Base-by-base conservation (phyloP, 805 yeast genomes). In the Cyberlindnera japonica region DNA sequence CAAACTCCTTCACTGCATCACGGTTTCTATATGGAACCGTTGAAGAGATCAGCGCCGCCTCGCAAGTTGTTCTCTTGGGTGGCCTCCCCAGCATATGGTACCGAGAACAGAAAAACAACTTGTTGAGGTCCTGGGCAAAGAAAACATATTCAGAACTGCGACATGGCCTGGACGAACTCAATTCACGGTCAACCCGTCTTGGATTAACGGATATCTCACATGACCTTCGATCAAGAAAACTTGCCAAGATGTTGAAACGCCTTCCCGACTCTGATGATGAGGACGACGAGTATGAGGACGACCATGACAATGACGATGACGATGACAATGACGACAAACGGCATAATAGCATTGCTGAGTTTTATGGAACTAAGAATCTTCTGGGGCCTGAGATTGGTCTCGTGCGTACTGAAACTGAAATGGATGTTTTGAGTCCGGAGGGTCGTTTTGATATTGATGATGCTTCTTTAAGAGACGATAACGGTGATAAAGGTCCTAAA, bases 41-140 rank as follows among this genome's bases (percentile, higher is more conserved):
- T 0, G 37, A 51, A 4, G 73, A 75, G 40, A 55, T 84, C 6
- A 63, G 77, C 18, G 62, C 65, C n/a, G 61, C 65, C 10, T 69
- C 86, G 1, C 64, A 65, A 35, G 64, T 71, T 2, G 58, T 74
- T 0, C 61, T 81, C 8, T 48, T 84, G 5, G 91, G 91, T 0
- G 65, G 70, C 1, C 56, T 80, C 2, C 91, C 90, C 0, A 58
- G 61, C 18, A 55, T 71, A 11, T 83, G 87, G 88, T 53, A 64
- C 14, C 47, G 60, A 15, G 71, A 72, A 33, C 61, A 61, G 13
- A 57, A 49, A 17, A 51, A 51, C n/a, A 53, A 57, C 7, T 18
- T 62, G n/a, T 20, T 62, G 21, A 47, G 45, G 23, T 37, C 51
- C 3, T 44, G 55, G 34, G 29, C 47, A 6, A 45, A 41, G 21